These are phyloP conservation scores for Ophiostoma tasmaniense DNA, from an alignment of 2,329 filamentous ascomycete species.

Conservation along the genomic window DNA sequence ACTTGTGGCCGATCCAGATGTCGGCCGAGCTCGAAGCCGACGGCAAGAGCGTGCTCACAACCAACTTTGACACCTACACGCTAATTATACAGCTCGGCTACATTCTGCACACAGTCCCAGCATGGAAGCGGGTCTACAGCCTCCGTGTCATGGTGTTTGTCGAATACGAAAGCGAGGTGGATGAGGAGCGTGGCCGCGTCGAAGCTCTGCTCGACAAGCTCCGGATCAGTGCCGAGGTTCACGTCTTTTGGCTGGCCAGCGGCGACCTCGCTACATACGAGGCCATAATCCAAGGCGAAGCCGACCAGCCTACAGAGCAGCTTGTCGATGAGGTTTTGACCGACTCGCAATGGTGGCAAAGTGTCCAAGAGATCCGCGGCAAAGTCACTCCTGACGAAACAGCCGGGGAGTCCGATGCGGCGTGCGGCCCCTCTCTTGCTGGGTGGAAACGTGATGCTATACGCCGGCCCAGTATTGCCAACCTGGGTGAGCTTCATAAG, in stretches of 20 bases:
- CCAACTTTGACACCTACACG: slow-evolving; percentile 83
- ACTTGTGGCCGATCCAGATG: slow-evolving; percentile 91
- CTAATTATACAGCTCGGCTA: slow-evolving; percentile 81
- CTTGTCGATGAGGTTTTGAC: slow-evolving; percentile 58
- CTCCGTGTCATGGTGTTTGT: slow-evolving; percentile 80
- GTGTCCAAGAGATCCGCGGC: slow-evolving; percentile 52
- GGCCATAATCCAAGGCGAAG: slow-evolving; percentile 64
- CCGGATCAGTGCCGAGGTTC: slow-evolving; percentile 68
- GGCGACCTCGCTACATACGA: slow-evolving; percentile 67
- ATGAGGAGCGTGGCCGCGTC: slow-evolving; percentile 66
- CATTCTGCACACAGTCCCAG: slow-evolving; percentile 71
- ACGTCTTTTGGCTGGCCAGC: slow-evolving; percentile 74
- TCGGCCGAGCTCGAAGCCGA: slow-evolving; percentile 69
- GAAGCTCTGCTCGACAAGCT: slow-evolving; percentile 69
- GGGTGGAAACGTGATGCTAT: slow-evolving; percentile 8
- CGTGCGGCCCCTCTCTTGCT: neutral
- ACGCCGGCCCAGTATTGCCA: slow-evolving; percentile 44
- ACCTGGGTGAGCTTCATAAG: slow-evolving; percentile 53
- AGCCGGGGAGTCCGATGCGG: neutral
- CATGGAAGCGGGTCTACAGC: slow-evolving; percentile 66
- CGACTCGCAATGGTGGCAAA: slow-evolving; percentile 75
- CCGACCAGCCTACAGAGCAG: slow-evolving; percentile 46
- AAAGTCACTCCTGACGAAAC: slow-evolving; percentile 16
- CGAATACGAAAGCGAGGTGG: slow-evolving; percentile 76
- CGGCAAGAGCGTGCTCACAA: slow-evolving; percentile 62